Evolutionary conservation across 345 rosid genomes (phyloP).

Genomic region (Lumnitzera racemosa): DNA sequence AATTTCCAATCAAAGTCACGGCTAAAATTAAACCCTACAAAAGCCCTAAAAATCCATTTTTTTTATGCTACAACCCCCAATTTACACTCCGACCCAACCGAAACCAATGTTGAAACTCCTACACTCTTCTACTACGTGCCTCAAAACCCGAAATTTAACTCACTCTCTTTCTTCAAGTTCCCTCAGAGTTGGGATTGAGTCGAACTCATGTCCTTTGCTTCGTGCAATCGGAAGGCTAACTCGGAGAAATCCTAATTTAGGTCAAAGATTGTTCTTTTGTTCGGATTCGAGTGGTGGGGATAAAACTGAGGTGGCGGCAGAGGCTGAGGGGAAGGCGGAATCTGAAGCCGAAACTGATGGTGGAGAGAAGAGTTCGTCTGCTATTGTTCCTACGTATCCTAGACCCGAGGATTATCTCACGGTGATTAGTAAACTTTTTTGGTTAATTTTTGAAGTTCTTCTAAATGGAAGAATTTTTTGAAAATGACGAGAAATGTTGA

Average conservation of each 20-base stretch:
- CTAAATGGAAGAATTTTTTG: not conserved
- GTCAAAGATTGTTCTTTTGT: constrained; percentile 63
- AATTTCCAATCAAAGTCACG: constrained; percentile 13
- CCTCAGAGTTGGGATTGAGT: constrained; percentile 17
- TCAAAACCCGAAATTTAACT: constrained; percentile 23
- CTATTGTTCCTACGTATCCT: constrained; percentile 70
- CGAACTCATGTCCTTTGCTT: constrained; percentile 24
- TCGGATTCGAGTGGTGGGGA: constrained; percentile 44
- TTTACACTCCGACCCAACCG: no score
- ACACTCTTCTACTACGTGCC: constrained; percentile 35
- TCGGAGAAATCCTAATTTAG: constrained; percentile 22
- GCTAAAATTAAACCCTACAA: constrained; percentile 7
- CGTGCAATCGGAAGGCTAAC: constrained; percentile 31
- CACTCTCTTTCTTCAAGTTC: constrained; percentile 13
- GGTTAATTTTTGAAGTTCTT: constrained; percentile 5
- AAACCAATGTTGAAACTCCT: constrained; percentile 51
- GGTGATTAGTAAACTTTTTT: constrained; percentile 23
- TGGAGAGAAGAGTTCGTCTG: constrained; percentile 60
- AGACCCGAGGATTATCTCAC: constrained; percentile 85
- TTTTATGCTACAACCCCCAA: constrained; percentile 1
- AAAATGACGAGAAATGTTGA: not conserved
- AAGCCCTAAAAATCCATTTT: not conserved
- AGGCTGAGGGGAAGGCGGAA: constrained; percentile 39
- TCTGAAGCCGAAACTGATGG: constrained; percentile 38
- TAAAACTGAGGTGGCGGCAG: constrained; percentile 20